Evolutionary conservation across 2,329 filamentous ascomycete genomes (phyloP), one percentile per base, ranked within the genome.

Genomic region (Fusarium tanahbumbuense): DNA sequence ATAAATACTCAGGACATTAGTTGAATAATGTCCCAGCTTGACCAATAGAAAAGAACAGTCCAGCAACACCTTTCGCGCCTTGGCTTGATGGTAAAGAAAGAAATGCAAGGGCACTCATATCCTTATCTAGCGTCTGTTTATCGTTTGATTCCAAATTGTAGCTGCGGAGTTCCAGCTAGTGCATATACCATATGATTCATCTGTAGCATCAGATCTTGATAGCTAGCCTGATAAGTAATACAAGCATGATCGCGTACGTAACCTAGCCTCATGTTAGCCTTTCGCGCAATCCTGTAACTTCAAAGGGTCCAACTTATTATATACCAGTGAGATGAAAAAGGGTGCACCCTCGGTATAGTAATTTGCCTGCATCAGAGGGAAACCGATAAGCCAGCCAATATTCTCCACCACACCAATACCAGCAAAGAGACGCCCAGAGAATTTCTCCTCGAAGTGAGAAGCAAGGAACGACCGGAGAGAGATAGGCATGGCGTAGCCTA

Each of bases 361-460:
- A 27, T 5, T 20, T 20, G 28, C 6, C 28, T n/a, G 13, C 56
- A 61, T 54, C 22, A 61, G 18, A 16, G 45, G 23, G 30, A 34
- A 20, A 6, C 30, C 46, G n/a, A 62, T 6, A 16, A 62, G 46
- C 32, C 59, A 45, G 11, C 40, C 56, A 20, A 54, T 40, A 11
- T 30, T 62, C 3, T 42, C 59, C 5, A 23, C 32, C n/a, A 60
- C 18, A n/a, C 45, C 44, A 10, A 61, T 32, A 8, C 32, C 40
- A 3, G 59, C 46, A 10, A 62, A 62, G 5, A 62, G 28, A 1
- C 59, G 56, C 6, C 59, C 59, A 4, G 59, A 62, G 30, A 53
- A 61, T 4, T 1, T 32, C 12, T 52, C 22, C 3, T 53, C 20
- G 2, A 61, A 28, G 1, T 53, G 20, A 1, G 59, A 62, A 16